Percentiles rank a stretch among this genome's conserved stretches.
Conservation (phyloP, 306 rosid genomes). For the Prunus mongolica region DNA sequence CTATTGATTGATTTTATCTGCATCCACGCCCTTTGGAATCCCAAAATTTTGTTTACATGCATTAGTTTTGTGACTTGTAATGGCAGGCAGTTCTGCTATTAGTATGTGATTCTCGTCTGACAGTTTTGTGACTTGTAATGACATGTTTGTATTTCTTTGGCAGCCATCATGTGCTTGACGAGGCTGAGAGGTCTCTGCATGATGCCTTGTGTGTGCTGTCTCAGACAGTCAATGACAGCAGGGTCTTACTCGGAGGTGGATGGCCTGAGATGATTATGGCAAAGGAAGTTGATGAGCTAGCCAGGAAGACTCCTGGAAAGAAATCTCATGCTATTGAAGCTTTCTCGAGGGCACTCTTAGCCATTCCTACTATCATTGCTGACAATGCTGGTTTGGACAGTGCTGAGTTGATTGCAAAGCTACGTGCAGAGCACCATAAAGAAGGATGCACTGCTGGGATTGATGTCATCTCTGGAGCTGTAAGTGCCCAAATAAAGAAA, state of each 20-base stretch:
- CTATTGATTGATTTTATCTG: neutral
- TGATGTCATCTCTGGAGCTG: constrained; percentile 92
- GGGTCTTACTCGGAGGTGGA: constrained; percentile 94
- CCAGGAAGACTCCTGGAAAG: constrained; percentile 93
- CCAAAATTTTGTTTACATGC: neutral
- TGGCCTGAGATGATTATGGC: constrained; percentile 99
- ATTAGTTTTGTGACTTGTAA: neutral
- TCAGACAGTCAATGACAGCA: constrained; percentile 89
- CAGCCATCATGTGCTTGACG: constrained; percentile 96
- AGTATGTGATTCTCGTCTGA: neutral
- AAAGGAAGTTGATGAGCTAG: constrained; percentile 82
- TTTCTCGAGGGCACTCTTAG: constrained; percentile 76
- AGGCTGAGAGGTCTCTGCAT: constrained; percentile 96
- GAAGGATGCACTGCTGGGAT: constrained; percentile 82
- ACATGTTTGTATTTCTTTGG: constrained; percentile 18
- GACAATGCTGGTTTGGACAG: constrained; percentile 99
- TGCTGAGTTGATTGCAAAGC: constrained; percentile 90
- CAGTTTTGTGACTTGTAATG: neutral
- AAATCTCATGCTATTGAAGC: constrained; percentile 96
- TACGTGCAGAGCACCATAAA: constrained; percentile 92
- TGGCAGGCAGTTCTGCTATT: neutral
- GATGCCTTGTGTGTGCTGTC: constrained; percentile 98
- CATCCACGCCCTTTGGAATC: neutral
- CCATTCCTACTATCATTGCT: constrained; percentile 90
- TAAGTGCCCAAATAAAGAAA: constrained; percentile 31